phyloP scores from a whole-genome alignment of 169 alveolate genomes.

The Ichthyophthirius multifiliis region DNA sequence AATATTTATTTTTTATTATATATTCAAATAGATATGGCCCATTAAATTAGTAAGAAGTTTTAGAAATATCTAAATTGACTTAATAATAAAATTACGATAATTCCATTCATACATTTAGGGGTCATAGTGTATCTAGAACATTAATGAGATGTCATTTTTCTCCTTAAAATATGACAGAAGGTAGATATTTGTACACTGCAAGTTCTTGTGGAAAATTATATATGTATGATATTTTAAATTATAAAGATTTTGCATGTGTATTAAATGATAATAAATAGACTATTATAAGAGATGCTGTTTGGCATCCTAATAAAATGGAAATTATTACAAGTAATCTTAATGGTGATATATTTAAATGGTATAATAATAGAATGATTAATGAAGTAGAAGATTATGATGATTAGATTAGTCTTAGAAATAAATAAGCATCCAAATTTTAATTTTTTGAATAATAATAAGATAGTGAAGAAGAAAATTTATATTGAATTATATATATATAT shows the following conservation, averaged over 20 bases:
- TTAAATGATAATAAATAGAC: neutral
- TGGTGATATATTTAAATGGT: neutral
- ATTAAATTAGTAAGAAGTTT: neutral
- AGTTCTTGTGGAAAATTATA: slow-evolving; percentile 34
- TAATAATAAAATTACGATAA: slow-evolving; percentile 13
- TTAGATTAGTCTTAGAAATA: too few species aligned
- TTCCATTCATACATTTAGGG: slow-evolving; percentile 42
- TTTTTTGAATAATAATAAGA: too few species aligned
- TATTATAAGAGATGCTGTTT: slow-evolving; percentile 1
- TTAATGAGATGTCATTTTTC: slow-evolving; percentile 55
- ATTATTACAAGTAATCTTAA: neutral
- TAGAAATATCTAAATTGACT: neutral
- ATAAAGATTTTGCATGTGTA: neutral
- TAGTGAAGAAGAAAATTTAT: too few species aligned
- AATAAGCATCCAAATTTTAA: too few species aligned
- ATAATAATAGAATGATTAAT: too few species aligned
- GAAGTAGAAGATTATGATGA: too few species aligned
- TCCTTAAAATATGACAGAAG: slow-evolving; percentile 45
- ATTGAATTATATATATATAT: too few species aligned
- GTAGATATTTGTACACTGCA: slow-evolving; percentile 49
- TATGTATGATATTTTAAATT: slow-evolving; percentile 37
- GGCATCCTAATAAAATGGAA: slow-evolving; percentile 7
- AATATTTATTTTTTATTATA: neutral
- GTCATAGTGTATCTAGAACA: slow-evolving; percentile 47
- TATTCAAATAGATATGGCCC: neutral